Conservation (phyloP, 345 rosid species). For the Lepidium aucheri region DNA sequence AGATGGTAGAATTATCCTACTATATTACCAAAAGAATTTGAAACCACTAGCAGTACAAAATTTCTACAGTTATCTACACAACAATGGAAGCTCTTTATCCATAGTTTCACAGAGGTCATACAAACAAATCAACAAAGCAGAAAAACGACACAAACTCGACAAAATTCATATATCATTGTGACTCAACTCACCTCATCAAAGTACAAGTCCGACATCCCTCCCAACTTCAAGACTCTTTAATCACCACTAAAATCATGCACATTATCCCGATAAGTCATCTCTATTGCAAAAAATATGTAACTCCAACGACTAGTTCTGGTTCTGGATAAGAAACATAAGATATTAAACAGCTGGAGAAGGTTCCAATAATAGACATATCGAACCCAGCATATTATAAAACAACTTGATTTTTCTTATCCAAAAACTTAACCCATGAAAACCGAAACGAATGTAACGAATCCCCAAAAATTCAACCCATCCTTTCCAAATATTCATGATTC, state of each 20-base stretch:
- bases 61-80: background rate
- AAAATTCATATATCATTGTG: background rate
- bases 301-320: constrained; percentile 33
- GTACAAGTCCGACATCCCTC: constrained; percentile 71
- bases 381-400: background rate
- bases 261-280: constrained; percentile 37
- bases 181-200: constrained; percentile 49
- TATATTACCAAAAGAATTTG: background rate
- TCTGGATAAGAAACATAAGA: constrained; percentile 30
- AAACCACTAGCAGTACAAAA: background rate
- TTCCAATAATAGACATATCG: background rate
- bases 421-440: background rate
- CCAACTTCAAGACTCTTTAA: constrained; percentile 36
- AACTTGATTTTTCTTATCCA: constrained; percentile 1
- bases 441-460: background rate
- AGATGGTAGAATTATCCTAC: background rate
- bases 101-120: constrained; percentile 12
- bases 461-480: background rate
- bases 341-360: constrained; percentile 13
- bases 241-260: constrained; percentile 43
- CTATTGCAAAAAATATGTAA: constrained; percentile 22
- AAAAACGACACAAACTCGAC: background rate
- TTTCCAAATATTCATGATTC: background rate
- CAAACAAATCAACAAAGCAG: background rate
- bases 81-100: constrained; percentile 9